A percentile compares a stretch with the other conserved stretches of the same genome.
Evolutionary conservation across 2,329 filamentous ascomycete genomes (phyloP).

Genomic region (Aureobasidium leucospermi): DNA sequence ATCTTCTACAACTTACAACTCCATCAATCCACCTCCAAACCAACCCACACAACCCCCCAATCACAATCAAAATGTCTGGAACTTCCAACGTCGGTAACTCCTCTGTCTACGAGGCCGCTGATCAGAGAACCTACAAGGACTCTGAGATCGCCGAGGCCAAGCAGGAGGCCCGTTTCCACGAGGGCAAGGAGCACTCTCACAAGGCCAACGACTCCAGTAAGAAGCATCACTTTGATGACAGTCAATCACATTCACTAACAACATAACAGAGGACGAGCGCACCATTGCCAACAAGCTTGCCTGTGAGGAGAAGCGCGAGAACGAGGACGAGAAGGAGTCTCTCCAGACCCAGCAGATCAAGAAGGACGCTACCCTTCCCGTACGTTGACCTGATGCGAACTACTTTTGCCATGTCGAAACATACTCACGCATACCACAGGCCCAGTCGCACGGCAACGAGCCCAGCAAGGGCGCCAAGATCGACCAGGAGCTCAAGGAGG

Average conservation of each 20-base stretch:
- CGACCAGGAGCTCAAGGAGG: slow-evolving; percentile 59
- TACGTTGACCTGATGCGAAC: slow-evolving; percentile 18
- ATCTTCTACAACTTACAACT: slow-evolving; percentile 9
- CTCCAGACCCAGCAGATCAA: slow-evolving; percentile 37
- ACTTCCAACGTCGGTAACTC: slow-evolving; percentile 56
- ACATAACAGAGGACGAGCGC: slow-evolving; percentile 58
- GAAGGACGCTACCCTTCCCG: slow-evolving; percentile 51
- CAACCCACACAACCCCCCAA: background rate
- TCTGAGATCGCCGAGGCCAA: slow-evolving; percentile 37
- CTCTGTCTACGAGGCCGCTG: slow-evolving; percentile 65
- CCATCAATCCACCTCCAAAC: slow-evolving; percentile 3
- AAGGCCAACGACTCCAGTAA: slow-evolving; percentile 63
- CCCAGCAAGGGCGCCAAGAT: slow-evolving; percentile 65
- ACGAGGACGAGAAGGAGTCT: slow-evolving; percentile 33
- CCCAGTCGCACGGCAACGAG: slow-evolving; percentile 62
- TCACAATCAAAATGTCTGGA: slow-evolving; percentile 38
- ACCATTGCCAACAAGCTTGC: slow-evolving; percentile 65
- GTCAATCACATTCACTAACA: slow-evolving; percentile 6
- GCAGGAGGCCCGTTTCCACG: slow-evolving; percentile 56
- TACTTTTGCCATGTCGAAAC: background rate
- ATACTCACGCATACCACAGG: slow-evolving; percentile 32
- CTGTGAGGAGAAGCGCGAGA: slow-evolving; percentile 50
- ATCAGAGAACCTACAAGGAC: slow-evolving; percentile 56
- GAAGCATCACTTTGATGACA: slow-evolving; percentile 19
- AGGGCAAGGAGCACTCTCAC: slow-evolving; percentile 66